Base-by-base conservation (phyloP, 768 basidiomycete genomes). In the Sutorius australiensis region DNA sequence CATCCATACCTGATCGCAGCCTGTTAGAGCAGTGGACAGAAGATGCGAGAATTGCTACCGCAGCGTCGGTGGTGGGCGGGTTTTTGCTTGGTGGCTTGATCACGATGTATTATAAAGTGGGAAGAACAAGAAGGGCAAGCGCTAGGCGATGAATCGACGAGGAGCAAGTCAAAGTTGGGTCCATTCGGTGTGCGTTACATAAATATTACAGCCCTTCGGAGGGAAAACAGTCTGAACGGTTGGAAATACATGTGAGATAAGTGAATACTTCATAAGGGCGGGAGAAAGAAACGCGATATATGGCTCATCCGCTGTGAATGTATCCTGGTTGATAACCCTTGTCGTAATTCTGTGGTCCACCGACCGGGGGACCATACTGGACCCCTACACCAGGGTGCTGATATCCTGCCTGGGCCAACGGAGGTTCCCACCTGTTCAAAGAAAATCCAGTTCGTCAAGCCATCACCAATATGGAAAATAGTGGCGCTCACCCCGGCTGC, bases 401-500 rank as follows among this genome's bases (percentile, higher is more conserved):
- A 47, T 75, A 73, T 34, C 68, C 69, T 34, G 70, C 67, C 36
- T 71, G 66, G 13, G 61, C 70, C 40, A 61, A 39, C 27, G 67
- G 61, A 41, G 75, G 74, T 39, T 69, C 73, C 69, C 68, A 74
- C 28, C 73, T 73, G 27, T 44, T 37, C 13, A 8, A 40, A 32
- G 21, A 32, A 39, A 28, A 12, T 5, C 32, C 54, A 24, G 33
- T 12, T 17, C 6, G 7, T 33, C 40, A 46, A 40, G 31, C 31
- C 21, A 38, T 31, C 32, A 31, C 24, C 19, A 46, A 19, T 46
- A 0, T 38, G 17, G 45, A 46, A 9, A 34, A 48, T 19, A 30
- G 31, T 6, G 16, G 19, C 10, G 67, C 80, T 58, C 47, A 84
- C 84, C 76, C 78, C 53, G 72, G 66, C 60, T 77, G 77, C 61